Percentiles rank a stretch among this genome's conserved stretches.
phyloP scores from a whole-genome alignment of 1,284 basidiomycete genomes.

The Cerioporus squamosus region DNA sequence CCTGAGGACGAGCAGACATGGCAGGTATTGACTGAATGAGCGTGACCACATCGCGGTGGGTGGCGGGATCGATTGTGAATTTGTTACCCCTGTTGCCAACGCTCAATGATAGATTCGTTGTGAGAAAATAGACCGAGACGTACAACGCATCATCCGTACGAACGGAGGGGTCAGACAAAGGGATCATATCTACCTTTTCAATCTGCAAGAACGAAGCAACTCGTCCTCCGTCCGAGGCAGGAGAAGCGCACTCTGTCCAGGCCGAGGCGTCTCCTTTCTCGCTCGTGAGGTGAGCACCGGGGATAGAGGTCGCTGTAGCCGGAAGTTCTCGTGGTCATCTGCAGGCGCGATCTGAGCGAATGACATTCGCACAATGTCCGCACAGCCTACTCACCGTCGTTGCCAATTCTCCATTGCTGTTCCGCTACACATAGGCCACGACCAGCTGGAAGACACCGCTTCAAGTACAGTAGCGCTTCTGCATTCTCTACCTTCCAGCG shows the following conservation, averaged over 20 bases:
- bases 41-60: constrained; percentile 19
- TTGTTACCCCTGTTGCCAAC: constrained; percentile 36
- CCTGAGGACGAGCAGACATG: background rate
- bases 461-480: constrained; percentile 44
- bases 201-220: constrained; percentile 12
- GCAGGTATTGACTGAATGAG: constrained; percentile 24
- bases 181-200: background rate
- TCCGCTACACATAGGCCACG: constrained; percentile 23
- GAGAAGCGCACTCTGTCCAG: constrained; percentile 21
- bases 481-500: constrained; percentile 39
- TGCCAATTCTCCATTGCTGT: constrained; percentile 38
- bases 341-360: constrained; percentile 8
- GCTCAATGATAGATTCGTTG: background rate
- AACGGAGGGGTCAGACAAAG: background rate
- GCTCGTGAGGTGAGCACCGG: constrained; percentile 46
- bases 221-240: constrained; percentile 7
- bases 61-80: background rate
- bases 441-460: constrained; percentile 28
- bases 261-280: constrained; percentile 40
- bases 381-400: constrained; percentile 25
- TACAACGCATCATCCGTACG: constrained; percentile 23
- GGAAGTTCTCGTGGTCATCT: constrained; percentile 28
- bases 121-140: constrained; percentile 3
- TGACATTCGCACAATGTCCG: background rate
- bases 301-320: constrained; percentile 38